Evolutionary conservation across 148 eudicot genomes (phyloP).

Genomic region (Rhododendron kiyosumense): DNA sequence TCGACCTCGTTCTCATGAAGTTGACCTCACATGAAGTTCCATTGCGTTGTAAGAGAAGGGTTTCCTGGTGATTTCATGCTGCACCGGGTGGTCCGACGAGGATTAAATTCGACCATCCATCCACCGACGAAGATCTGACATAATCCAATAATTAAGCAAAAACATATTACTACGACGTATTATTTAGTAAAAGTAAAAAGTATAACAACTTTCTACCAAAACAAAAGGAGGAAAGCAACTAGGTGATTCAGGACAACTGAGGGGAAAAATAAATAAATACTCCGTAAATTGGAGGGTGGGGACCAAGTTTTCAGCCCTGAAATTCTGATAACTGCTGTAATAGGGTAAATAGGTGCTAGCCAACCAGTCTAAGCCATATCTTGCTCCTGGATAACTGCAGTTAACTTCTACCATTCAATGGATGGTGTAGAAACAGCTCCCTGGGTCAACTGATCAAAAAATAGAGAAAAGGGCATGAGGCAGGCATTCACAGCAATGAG

Average conservation of each 20-base stretch:
- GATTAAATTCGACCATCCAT: neutral
- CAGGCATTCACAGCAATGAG: neutral
- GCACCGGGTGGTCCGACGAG: neutral
- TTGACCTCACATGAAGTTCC: neutral
- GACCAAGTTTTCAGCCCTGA: neutral
- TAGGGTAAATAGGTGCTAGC: neutral
- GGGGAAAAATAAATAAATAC: neutral
- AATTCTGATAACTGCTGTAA: neutral
- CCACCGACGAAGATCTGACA: neutral
- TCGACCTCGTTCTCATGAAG: neutral
- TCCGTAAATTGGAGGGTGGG: neutral
- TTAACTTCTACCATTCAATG: constrained; percentile 6
- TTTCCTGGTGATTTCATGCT: neutral
- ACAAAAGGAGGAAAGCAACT: neutral
- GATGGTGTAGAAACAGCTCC: constrained; percentile 3
- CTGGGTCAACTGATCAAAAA: neutral
- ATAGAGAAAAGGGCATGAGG: neutral
- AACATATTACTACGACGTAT: neutral
- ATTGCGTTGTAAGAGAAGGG: neutral
- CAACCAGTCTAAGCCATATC: constrained; percentile 1
- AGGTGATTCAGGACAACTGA: neutral
- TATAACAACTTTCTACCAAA: neutral
- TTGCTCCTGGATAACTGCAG: neutral
- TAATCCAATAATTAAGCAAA: neutral
- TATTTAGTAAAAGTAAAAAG: neutral